Conservation (phyloP, 2,329 filamentous ascomycete species). For the Hypoxylon rubiginosum region DNA sequence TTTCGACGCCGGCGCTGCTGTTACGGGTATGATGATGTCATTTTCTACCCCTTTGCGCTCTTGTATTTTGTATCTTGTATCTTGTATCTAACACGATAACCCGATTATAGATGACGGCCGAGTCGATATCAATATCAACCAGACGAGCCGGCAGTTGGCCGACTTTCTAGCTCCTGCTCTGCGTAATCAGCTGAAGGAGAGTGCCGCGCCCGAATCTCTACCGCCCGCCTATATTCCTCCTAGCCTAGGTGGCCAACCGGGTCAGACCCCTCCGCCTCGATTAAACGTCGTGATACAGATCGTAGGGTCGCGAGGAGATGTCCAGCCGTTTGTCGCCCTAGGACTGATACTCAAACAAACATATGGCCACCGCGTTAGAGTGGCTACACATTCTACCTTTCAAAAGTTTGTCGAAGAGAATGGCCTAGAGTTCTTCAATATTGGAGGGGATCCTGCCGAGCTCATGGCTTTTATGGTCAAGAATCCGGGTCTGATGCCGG, state of each 20-base stretch:
- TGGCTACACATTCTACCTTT: constrained; percentile 69
- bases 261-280: constrained; percentile 53
- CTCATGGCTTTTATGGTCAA: constrained; percentile 77
- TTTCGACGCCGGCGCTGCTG: constrained; percentile 71
- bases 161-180: constrained; percentile 76
- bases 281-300: constrained; percentile 69
- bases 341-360: constrained; percentile 63
- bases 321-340: constrained; percentile 71
- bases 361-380: constrained; percentile 67
- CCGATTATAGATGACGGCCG: constrained; percentile 77
- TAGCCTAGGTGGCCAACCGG: constrained; percentile 75
- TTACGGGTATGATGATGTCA: constrained; percentile 62
- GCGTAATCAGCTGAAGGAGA: constrained; percentile 66
- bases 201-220: constrained; percentile 59
- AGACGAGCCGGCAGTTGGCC: constrained; percentile 75
- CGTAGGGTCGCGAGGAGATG: constrained; percentile 66
- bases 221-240: constrained; percentile 80
- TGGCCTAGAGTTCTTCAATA: constrained; percentile 69
- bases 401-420: constrained; percentile 65
- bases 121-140: constrained; percentile 83
- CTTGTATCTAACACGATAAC: constrained; percentile 24
- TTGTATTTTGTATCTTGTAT: no score
- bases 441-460: constrained; percentile 68
- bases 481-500: constrained; percentile 80
- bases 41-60: background rate